Evolutionary conservation across 768 basidiomycete species (phyloP).

Genomic region (Rhodotorula toruloides): DNA sequence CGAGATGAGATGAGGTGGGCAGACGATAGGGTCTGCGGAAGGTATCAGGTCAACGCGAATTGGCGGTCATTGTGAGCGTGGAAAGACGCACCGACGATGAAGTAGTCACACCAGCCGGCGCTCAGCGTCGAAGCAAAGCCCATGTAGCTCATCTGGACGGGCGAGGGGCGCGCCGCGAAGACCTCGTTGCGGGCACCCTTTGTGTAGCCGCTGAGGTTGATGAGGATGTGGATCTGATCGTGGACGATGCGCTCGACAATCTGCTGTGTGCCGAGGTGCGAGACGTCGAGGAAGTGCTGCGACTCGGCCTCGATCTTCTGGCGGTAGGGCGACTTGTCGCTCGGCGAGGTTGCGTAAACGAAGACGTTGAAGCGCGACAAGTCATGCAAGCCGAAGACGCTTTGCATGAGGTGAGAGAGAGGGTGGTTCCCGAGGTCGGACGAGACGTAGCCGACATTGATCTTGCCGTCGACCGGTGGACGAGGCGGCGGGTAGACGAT

Average conservation of each 20-base stretch:
- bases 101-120: constrained; percentile 45
- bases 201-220: constrained; percentile 52
- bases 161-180: constrained; percentile 54
- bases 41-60: background rate
- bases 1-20: constrained; percentile 45
- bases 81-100: constrained; percentile 22
- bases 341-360: constrained; percentile 54
- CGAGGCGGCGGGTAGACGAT: constrained; percentile 51
- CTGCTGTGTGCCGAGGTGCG: constrained; percentile 47
- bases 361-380: constrained; percentile 49
- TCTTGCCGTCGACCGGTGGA: constrained; percentile 46
- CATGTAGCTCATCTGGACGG: constrained; percentile 53
- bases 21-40: constrained; percentile 51
- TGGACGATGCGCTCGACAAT: constrained; percentile 50
- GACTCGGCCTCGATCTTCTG: constrained; percentile 50
- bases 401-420: constrained; percentile 56
- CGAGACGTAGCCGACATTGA: constrained; percentile 55
- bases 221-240: constrained; percentile 54
- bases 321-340: constrained; percentile 53
- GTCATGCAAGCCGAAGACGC: constrained; percentile 53
- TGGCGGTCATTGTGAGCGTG: background rate
- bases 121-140: constrained; percentile 55
- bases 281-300: constrained; percentile 51
- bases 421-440: constrained; percentile 57
- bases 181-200: constrained; percentile 56